Percentiles rank a stretch among this genome's conserved stretches.
These are phyloP conservation scores for Coemansia sp. DNA, from an alignment of 192 early-diverging fungal species.

Conservation along the genomic window DNA sequence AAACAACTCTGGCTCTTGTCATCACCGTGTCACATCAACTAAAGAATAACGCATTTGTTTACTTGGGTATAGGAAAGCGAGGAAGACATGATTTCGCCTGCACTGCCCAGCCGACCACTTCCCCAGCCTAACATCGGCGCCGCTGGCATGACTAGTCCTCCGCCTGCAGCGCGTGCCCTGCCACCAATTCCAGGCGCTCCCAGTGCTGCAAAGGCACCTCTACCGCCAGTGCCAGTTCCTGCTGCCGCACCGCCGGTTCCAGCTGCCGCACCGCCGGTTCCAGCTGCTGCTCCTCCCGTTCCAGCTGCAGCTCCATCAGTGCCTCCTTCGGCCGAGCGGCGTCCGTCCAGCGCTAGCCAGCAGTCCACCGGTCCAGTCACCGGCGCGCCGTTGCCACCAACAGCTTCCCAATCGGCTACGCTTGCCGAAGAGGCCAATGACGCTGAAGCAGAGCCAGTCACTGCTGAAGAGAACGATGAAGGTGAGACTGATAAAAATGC, in stretches of 20 bases:
- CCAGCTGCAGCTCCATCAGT: conserved; percentile 10
- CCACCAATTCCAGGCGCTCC: conserved; percentile 18
- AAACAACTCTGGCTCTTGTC: not conserved
- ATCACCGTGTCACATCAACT: not conserved
- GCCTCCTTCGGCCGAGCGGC: conserved; percentile 10
- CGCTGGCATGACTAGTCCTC: conserved; percentile 11
- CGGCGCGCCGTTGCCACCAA: not conserved
- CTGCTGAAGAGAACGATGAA: conserved; percentile 10
- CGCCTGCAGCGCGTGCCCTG: conserved; percentile 16
- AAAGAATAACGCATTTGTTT: not conserved
- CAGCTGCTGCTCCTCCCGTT: conserved; percentile 4
- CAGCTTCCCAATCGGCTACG: conserved; percentile 7
- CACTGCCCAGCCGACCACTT: conserved; percentile 29
- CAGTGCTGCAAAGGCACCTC: conserved; percentile 18
- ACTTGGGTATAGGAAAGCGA: conserved; percentile 14
- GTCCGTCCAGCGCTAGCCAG: conserved; percentile 12
- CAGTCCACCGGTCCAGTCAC: not conserved
- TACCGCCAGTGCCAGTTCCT: conserved; percentile 7
- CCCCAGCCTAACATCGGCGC: conserved; percentile 31
- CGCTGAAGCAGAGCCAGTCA: not conserved
- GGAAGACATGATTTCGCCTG: conserved; percentile 22
- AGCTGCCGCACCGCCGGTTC: conserved; percentile 16
- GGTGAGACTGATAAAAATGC: conserved; percentile 1
- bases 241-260: conserved; percentile 18
- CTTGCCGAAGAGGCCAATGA: not conserved